Evolutionary conservation across 306 rosid genomes (phyloP).

Genomic region (Sophora flavescens): DNA sequence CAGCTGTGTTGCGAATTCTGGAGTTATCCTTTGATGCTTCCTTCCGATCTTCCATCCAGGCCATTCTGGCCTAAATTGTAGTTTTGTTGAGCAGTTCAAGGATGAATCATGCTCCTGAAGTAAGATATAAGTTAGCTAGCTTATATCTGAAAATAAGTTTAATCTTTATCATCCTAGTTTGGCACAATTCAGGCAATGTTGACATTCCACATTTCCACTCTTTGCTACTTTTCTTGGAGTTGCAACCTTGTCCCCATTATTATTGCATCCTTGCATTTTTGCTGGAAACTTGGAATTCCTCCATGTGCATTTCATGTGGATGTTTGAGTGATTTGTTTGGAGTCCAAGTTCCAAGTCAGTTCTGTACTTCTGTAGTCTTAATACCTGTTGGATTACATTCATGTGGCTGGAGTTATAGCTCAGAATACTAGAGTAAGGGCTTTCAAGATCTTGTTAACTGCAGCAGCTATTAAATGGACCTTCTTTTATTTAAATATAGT

Average conservation of each 20-base stretch:
- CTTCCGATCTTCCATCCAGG: background rate
- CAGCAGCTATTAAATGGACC: constrained; percentile 18
- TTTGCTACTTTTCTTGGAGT: background rate
- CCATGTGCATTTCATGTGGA: constrained; percentile 5
- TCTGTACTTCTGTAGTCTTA: background rate
- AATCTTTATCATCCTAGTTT: constrained; percentile 6
- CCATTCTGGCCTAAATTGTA: constrained; percentile 18
- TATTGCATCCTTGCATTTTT: constrained; percentile 13
- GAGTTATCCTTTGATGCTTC: constrained; percentile 13
- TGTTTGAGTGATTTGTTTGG: constrained; percentile 17
- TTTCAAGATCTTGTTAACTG: constrained; percentile 10
- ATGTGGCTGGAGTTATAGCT: constrained; percentile 13
- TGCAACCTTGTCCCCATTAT: background rate
- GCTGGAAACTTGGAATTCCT: background rate
- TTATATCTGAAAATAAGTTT: background rate
- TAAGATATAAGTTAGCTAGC: constrained; percentile 16
- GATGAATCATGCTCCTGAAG: constrained; percentile 3
- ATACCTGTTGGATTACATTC: constrained; percentile 32
- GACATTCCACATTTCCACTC: background rate
- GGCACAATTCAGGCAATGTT: constrained; percentile 30
- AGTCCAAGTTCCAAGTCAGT: constrained; percentile 18
- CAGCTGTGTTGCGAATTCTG: background rate
- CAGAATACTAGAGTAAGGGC: constrained; percentile 8
- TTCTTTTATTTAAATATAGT: constrained; percentile 23
- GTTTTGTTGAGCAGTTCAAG: background rate